Base-by-base conservation (phyloP, 306 rosid species). In the Carpinus fangiana region DNA sequence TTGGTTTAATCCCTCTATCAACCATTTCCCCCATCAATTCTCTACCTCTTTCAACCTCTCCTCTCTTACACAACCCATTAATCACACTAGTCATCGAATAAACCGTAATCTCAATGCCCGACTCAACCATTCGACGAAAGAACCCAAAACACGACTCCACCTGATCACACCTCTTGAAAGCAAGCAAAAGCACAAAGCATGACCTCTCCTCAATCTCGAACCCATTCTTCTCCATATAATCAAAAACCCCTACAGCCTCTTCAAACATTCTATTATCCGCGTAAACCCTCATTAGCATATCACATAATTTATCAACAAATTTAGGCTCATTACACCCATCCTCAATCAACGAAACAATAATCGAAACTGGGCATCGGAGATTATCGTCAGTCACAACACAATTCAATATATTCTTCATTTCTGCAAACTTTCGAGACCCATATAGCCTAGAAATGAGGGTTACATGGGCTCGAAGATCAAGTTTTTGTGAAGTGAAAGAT, bases 281-380 rank as follows among this genome's bases (percentile, higher is more conserved):
- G 73, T 89, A 90, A 38, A 89, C 92, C 83, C 94, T 84, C n/a
- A 94, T 81, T 23, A 91, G 46, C 96, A 94, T 90, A 74, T 94
- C 97, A 73, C 88, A 90, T 8, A 94, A 73, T 69, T 74, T 89
- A 80, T 51, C 82, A 47, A 86, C 76, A 75, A 91, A 88, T 11
- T 36, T 34, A 2, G 84, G 57, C 7, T 79, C 86, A 28, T 56
- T 70, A 57, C 9, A 18, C 17, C 71, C 82, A n/a, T 75, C 60
- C 45, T 86, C 88, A 61, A 87, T 65, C 82, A 85, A 83, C 73
- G 82, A 77, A 69, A 83, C 51, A 20, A 92, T 28, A 17, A 11
- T 43, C 9, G 81, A 60, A 69, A 82, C 74, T 0, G 87, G 84
- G 45, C 67, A 66, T 4, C 69, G 38, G 9, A 79, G 61, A 65